Conservation (phyloP, 2,329 filamentous ascomycete genomes). For the Xylariaceae sp. region DNA sequence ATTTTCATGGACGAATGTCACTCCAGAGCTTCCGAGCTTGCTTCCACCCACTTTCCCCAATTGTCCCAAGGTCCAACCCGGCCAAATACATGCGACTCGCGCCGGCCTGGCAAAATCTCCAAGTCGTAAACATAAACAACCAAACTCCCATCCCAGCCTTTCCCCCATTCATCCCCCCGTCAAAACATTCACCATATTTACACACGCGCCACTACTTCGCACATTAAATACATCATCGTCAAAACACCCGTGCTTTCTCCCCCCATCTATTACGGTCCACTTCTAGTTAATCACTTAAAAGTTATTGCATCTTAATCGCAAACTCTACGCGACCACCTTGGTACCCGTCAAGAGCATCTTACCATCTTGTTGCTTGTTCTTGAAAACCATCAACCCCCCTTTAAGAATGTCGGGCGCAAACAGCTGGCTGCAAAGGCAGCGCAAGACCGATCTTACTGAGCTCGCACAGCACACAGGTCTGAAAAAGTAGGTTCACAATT, state of each 20-base stretch:
- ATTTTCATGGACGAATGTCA: too few species aligned
- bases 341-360: slow-evolving; percentile 32
- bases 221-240: slow-evolving; percentile 19
- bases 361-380: slow-evolving; percentile 11
- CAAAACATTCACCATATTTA: slow-evolving; percentile 23
- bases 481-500: slow-evolving; percentile 66
- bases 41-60: slow-evolving; percentile 22
- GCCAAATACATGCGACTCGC: slow-evolving; percentile 11
- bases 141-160: slow-evolving; percentile 16
- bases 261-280: slow-evolving; percentile 32
- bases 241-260: slow-evolving; percentile 5
- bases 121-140: slow-evolving; percentile 30
- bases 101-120: slow-evolving; percentile 9
- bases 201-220: slow-evolving; percentile 26
- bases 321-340: slow-evolving; percentile 40
- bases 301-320: slow-evolving; percentile 42
- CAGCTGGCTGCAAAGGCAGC: slow-evolving; percentile 79
- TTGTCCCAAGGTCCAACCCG: slow-evolving; percentile 17
- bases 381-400: slow-evolving; percentile 35
- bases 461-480: slow-evolving; percentile 75
- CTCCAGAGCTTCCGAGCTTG: slow-evolving; percentile 5
- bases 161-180: slow-evolving; percentile 22
- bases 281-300: slow-evolving; percentile 23
- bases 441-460: slow-evolving; percentile 79
- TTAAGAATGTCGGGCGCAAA: slow-evolving; percentile 67